A percentile compares a stretch with the other conserved stretches of the same genome.
These are phyloP conservation scores for Hyphodiscus hymeniophilus DNA, from an alignment of 495 filamentous ascomycete species.

Conservation along the genomic window DNA sequence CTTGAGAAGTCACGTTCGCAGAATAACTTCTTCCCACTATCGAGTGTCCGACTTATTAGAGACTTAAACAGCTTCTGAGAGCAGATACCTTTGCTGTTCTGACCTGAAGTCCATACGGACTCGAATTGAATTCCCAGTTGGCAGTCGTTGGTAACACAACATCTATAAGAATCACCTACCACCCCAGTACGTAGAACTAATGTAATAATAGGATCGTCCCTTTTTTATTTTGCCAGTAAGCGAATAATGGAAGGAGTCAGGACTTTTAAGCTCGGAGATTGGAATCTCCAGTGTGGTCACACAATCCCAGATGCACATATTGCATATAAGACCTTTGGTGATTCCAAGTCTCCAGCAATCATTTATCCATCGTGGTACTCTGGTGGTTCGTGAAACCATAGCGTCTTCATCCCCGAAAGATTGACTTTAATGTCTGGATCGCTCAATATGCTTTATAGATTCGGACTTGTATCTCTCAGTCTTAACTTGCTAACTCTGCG, in stretches of 20 bases:
- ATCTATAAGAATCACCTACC: no score
- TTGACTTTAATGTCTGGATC: background rate
- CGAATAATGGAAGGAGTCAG: constrained; percentile 21
- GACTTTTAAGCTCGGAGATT: constrained; percentile 51
- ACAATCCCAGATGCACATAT: constrained; percentile 49
- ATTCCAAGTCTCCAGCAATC: constrained; percentile 51
- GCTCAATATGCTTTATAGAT: no score
- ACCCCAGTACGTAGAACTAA: no score
- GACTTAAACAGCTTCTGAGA: no score
- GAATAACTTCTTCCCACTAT: no score
- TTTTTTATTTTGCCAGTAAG: background rate
- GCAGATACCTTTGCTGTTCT: no score
- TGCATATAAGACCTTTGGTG: constrained; percentile 65
- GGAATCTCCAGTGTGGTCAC: constrained; percentile 51
- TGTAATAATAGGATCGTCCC: no score
- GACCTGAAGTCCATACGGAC: no score
- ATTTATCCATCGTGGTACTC: constrained; percentile 69
- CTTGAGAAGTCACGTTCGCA: no score
- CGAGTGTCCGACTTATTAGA: no score
- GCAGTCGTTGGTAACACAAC: no score
- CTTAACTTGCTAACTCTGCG: background rate
- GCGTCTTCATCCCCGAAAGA: background rate
- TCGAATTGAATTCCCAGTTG: no score
- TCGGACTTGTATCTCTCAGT: constrained; percentile 25
- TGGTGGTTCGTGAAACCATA: constrained; percentile 15